Percentiles rank a stretch among this genome's conserved stretches.
Conservation (phyloP, 2,329 filamentous ascomycete species). For the Plectosphaerella sp. region DNA sequence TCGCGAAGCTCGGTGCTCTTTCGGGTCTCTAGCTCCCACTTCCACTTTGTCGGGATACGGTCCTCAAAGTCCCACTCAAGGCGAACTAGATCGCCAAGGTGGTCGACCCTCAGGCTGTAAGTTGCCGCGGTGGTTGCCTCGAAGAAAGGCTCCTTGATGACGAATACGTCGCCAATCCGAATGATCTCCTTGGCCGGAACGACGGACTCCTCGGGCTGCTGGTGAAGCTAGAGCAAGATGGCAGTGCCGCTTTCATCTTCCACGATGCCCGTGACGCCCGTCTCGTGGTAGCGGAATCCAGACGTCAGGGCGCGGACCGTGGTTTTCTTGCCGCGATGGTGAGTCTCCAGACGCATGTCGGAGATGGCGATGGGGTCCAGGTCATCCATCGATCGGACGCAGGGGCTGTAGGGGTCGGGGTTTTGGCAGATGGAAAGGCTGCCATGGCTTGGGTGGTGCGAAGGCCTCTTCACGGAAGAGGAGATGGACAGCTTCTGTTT, state of each 20-base stretch:
- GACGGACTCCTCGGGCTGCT: slow-evolving; percentile 32
- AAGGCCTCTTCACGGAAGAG: no score
- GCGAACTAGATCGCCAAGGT: slow-evolving; percentile 42
- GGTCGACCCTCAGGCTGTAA: slow-evolving; percentile 46
- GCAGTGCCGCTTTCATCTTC: slow-evolving; percentile 33
- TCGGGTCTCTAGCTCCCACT: slow-evolving; percentile 2
- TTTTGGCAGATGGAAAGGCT: no score
- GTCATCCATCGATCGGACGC: slow-evolving; percentile 10
- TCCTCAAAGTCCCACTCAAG: slow-evolving; percentile 25
- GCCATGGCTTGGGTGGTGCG: no score
- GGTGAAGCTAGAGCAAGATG: slow-evolving; percentile 31
- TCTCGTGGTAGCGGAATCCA: slow-evolving; percentile 4
- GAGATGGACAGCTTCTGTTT: no score
- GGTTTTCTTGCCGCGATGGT: slow-evolving; percentile 17
- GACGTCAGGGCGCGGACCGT: slow-evolving; percentile 15
- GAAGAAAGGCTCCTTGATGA: slow-evolving; percentile 53
- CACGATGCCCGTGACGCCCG: slow-evolving; percentile 21
- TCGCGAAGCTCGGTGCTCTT: slow-evolving; percentile 15
- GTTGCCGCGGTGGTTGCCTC: slow-evolving; percentile 30
- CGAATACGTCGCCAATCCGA: slow-evolving; percentile 23
- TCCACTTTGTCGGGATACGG: slow-evolving; percentile 35
- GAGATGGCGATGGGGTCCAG: slow-evolving; percentile 19
- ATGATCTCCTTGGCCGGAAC: slow-evolving; percentile 28
- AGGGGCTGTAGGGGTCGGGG: slow-evolving; percentile 16
- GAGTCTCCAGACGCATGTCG: slow-evolving; percentile 22